Percentiles rank a stretch among this genome's conserved stretches.
Conservation (phyloP, 169 alveolate genomes). For the Eimeria maxima region DNA sequence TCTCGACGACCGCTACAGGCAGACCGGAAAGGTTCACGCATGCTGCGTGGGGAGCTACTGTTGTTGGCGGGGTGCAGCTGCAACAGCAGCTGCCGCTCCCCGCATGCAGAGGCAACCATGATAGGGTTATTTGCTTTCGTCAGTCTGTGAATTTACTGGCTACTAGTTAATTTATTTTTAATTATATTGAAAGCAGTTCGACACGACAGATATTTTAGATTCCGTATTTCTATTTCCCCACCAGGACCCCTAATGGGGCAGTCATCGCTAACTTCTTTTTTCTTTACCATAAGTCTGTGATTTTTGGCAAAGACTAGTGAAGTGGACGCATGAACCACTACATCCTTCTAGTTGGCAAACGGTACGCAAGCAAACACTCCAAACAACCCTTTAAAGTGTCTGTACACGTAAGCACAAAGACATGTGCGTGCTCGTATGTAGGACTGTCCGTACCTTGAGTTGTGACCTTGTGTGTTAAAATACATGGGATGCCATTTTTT, state of each 20-base stretch:
- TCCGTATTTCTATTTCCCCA: not conserved
- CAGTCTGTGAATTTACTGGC: not conserved
- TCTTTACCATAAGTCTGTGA: not conserved
- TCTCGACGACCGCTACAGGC: not conserved
- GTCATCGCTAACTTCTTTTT: not conserved
- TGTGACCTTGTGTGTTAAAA: too few species aligned
- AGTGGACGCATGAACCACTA: too few species aligned
- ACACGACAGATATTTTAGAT: not conserved
- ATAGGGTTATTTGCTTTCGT: not conserved
- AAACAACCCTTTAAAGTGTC: too few species aligned
- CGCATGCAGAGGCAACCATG: conserved; percentile 31
- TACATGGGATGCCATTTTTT: too few species aligned
- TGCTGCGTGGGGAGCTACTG: conserved; percentile 77
- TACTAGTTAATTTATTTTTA: not conserved
- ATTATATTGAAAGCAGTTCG: not conserved
- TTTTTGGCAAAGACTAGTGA: too few species aligned
- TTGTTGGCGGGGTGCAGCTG: conserved; percentile 73
- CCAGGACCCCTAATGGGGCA: not conserved
- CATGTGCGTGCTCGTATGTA: too few species aligned
- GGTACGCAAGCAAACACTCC: too few species aligned
- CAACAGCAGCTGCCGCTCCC: conserved; percentile 52
- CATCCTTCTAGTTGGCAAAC: too few species aligned
- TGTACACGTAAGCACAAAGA: too few species aligned
- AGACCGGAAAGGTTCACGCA: conserved; percentile 10
- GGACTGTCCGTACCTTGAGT: too few species aligned